phyloP scores from a whole-genome alignment of 352 stramenopile genomes.

The Phytopythium helicoides region DNA sequence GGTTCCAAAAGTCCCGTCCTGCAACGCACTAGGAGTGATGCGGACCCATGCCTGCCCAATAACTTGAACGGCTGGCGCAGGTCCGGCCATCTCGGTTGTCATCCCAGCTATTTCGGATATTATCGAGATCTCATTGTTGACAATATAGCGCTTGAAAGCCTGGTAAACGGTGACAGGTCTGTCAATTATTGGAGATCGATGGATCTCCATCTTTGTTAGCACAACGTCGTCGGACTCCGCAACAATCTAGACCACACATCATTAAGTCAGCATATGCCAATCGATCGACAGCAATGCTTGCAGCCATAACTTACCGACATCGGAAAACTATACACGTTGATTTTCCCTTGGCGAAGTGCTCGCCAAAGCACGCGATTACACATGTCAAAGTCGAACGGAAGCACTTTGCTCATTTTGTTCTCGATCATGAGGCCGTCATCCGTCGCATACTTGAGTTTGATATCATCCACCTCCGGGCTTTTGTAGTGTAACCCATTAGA shows the following conservation, averaged over 20 bases:
- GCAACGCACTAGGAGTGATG: neutral
- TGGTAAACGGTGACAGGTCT: neutral
- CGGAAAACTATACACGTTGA: neutral
- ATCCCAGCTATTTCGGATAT: neutral
- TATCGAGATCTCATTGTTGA: neutral
- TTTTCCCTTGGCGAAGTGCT: neutral
- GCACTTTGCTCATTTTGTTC: neutral
- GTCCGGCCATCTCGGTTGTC: neutral
- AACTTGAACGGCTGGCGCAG: neutral
- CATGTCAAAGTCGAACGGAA: slow-evolving; percentile 5
- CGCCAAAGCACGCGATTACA: neutral
- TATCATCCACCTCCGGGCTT: neutral
- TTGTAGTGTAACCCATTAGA: neutral
- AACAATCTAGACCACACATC: too few relatives aligned
- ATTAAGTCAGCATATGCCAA: too few relatives aligned
- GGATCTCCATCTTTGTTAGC: neutral
- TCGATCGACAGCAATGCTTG: neutral
- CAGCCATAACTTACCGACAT: neutral
- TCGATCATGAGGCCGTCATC: slow-evolving; percentile 1
- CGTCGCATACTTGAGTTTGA: neutral
- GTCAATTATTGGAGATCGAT: neutral
- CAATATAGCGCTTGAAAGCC: neutral
- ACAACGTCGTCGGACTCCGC: neutral
- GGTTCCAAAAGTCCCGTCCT: neutral
- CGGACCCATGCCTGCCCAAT: slow-evolving; percentile 1